Evolutionary conservation across 2,329 filamentous ascomycete genomes (phyloP).

Genomic region (Cladophialophora bantiana): DNA sequence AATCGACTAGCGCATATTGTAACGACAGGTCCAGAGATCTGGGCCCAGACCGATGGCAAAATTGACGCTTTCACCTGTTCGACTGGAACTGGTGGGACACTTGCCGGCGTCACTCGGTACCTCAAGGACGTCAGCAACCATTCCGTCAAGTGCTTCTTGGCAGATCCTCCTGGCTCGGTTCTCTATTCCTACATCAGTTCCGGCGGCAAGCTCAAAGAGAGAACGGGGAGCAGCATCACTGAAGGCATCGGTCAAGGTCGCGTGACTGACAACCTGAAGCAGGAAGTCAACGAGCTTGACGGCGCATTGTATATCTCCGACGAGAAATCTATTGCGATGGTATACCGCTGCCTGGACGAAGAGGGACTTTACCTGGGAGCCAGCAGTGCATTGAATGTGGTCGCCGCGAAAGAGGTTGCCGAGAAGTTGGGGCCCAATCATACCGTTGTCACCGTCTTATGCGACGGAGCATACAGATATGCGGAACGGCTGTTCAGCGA

Average conservation of each 20-base stretch:
- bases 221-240: constrained; percentile 86
- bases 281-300: constrained; percentile 84
- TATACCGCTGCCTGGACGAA: constrained; percentile 93
- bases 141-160: constrained; percentile 83
- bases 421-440: constrained; percentile 86
- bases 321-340: constrained; percentile 96
- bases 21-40: constrained; percentile 97
- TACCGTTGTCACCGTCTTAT: constrained; percentile 91
- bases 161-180: constrained; percentile 91
- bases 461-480: constrained; percentile 96
- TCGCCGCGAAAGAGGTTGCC: constrained; percentile 91
- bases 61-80: constrained; percentile 95
- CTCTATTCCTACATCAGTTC: constrained; percentile 90
- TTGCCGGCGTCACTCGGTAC: constrained; percentile 87
- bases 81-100: constrained; percentile 88
- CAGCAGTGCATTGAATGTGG: constrained; percentile 92
- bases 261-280: constrained; percentile 90
- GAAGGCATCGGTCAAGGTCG: constrained; percentile 97
- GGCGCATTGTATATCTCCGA: constrained; percentile 84
- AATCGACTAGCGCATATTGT: constrained; percentile 95
- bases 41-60: constrained; percentile 84
- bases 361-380: constrained; percentile 95
- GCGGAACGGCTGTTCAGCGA: constrained; percentile 91
- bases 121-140: constrained; percentile 83
- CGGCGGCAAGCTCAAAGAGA: constrained; percentile 81